Conservation (phyloP, 306 rosid genomes). For the Acacia crassicarpa region DNA sequence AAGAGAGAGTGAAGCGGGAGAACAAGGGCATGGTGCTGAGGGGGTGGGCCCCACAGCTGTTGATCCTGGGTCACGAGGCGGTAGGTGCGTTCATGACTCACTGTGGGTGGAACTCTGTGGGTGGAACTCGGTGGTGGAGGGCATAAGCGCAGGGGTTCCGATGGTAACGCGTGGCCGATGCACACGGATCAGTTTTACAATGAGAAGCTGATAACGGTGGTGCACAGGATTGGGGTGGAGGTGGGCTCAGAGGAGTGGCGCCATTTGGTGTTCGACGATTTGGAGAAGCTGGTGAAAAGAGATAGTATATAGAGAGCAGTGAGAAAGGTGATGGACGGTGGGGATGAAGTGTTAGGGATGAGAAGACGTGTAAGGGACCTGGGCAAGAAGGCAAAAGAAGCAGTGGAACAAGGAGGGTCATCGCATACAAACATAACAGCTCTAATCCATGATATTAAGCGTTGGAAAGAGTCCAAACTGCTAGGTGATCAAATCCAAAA, state of each 20-base stretch:
- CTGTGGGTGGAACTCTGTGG: neutral
- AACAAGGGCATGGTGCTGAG: neutral
- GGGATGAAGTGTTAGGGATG: conserved; percentile 5
- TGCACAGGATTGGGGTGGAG: neutral
- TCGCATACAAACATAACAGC: too few relatives aligned
- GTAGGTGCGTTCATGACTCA: neutral
- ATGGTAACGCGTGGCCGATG: neutral
- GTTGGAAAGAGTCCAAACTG: too few relatives aligned
- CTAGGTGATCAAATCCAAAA: too few relatives aligned
- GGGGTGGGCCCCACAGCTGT: neutral
- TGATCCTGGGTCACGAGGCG: neutral
- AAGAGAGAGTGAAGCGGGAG: neutral
- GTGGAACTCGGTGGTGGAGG: neutral
- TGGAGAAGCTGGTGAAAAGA: neutral
- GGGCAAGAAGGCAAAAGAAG: neutral
- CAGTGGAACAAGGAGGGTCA: neutral
- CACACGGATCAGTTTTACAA: neutral
- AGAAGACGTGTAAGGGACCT: conserved; percentile 26
- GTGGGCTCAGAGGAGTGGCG: neutral
- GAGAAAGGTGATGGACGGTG: conserved; percentile 27
- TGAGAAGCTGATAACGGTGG: neutral
- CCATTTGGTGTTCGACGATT: neutral
- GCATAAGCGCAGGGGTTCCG: neutral
- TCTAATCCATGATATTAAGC: too few relatives aligned
- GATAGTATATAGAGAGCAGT: conserved; percentile 1